Evolutionary conservation across 2,329 filamentous ascomycete species (phyloP), one percentile per base, ranked within the genome.

Genomic region (Lecanicillium sp.): DNA sequence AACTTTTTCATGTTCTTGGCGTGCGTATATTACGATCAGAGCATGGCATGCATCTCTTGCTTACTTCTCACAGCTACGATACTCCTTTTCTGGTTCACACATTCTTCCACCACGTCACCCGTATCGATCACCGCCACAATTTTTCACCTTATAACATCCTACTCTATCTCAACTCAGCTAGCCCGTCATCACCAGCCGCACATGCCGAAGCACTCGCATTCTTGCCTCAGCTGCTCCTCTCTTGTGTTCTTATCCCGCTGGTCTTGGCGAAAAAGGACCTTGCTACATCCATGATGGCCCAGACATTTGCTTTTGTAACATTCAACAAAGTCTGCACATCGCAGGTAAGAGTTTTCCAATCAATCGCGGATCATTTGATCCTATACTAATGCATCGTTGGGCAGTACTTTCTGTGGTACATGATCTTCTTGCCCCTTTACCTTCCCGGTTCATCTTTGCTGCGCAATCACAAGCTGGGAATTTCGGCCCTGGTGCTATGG

Each of bases 241-340:
- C 85, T 1, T 80, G 85, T 11, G 50, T 94, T 9, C 67, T 85
- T 5, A 81, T 96, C 31, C 83, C 86, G 1, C 55, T 95, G 2
- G 70, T 73, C 2, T 64, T 95, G 15, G 85, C 86, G 13, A 94
- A 90, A 57, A 83, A 78, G 50, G 81, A 92, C 51, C 72, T 98
- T 0, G 73, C 89, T 1, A 76, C 80, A 0, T 82, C 85, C 5
- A 89, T 96, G 85, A 75, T 96, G 45, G 87, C 86, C 4, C 92
- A 98, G 63, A 96, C 92, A 0, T 95, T 95, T 62, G 86, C 90
- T 1, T 98, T 98, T 60, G 92, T 96, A 4, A 82, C 88, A 0
- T 96, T 96, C 51, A 98, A 98, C 66, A 98, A 98, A 67, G 92
- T 98, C 45, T 96, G 90, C 71, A 98, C 92, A 3, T 95, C 88